phyloP scores from a whole-genome alignment of 2,329 filamentous ascomycete species.

The Fusarium graminum region DNA sequence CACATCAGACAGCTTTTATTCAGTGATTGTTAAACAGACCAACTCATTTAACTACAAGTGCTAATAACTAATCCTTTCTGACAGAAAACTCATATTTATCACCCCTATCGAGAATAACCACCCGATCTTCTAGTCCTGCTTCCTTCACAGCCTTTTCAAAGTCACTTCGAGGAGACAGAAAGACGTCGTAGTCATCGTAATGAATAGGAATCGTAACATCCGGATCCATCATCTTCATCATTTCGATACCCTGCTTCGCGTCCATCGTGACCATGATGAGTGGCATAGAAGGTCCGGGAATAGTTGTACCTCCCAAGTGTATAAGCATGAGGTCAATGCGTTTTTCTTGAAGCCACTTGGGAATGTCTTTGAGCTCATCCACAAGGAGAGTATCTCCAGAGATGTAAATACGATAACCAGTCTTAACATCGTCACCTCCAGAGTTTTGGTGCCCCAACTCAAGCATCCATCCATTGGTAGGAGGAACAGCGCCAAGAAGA shows the following conservation, averaged over 20 bases:
- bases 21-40: background rate
- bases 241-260: slow-evolving; percentile 69
- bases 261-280: slow-evolving; percentile 79
- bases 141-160: slow-evolving; percentile 69
- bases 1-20: background rate
- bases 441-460: slow-evolving; percentile 66
- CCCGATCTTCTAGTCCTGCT: slow-evolving; percentile 64
- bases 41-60: background rate
- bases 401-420: slow-evolving; percentile 73
- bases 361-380: slow-evolving; percentile 70
- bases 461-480: slow-evolving; percentile 76
- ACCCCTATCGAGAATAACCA: slow-evolving; percentile 68
- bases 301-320: slow-evolving; percentile 75
- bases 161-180: slow-evolving; percentile 69
- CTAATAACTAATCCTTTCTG: background rate
- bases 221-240: slow-evolving; percentile 70
- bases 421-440: slow-evolving; percentile 53
- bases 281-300: slow-evolving; percentile 69
- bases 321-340: slow-evolving; percentile 75
- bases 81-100: slow-evolving; percentile 35
- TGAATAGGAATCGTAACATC: slow-evolving; percentile 74
- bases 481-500: slow-evolving; percentile 64
- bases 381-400: slow-evolving; percentile 72
- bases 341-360: slow-evolving; percentile 64
- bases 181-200: slow-evolving; percentile 74